phyloP scores from a whole-genome alignment of 2,329 filamentous ascomycete species.

The Diaporthe sp. region DNA sequence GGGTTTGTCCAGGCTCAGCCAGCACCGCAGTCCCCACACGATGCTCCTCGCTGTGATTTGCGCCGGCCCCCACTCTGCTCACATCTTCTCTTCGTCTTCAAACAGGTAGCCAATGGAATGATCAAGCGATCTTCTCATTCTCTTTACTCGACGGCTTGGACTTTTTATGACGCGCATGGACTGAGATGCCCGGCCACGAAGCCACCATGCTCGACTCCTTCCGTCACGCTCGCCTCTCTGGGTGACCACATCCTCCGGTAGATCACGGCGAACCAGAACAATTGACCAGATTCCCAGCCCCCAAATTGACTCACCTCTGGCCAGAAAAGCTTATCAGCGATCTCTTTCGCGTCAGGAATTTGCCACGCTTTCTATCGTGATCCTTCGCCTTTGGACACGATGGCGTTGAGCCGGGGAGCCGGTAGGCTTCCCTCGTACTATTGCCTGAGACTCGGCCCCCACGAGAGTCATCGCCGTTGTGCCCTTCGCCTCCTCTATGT shows the following conservation, averaged over 20 bases:
- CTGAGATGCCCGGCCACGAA: background rate
- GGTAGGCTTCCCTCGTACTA: background rate
- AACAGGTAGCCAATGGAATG: background rate
- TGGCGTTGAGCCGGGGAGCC: background rate
- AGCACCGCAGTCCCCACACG: slow-evolving; percentile 28
- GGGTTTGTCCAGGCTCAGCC: slow-evolving; percentile 9
- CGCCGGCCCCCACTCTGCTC: slow-evolving; percentile 29
- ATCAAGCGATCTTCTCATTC: slow-evolving; percentile 13
- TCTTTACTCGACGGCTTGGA: background rate
- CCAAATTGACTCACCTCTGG: slow-evolving; percentile 22
- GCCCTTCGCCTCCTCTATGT: background rate
- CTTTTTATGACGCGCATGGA: background rate
- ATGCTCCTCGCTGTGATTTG: slow-evolving; percentile 29
- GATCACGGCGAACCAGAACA: background rate
- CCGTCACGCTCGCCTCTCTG: background rate
- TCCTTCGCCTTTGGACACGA: slow-evolving; percentile 1
- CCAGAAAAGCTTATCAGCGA: slow-evolving; percentile 6
- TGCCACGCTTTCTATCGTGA: slow-evolving; percentile 14
- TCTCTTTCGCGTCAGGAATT: background rate
- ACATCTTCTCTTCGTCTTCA: background rate
- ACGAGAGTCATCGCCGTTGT: background rate
- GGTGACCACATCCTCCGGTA: slow-evolving; percentile 1
- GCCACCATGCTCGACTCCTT: background rate
- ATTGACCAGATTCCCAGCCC: slow-evolving; percentile 19
- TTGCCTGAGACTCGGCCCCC: slow-evolving; percentile 27